These are phyloP conservation scores for Aspergillus novoparasiticus DNA, from an alignment of 2,329 filamentous ascomycete species.

Conservation along the genomic window DNA sequence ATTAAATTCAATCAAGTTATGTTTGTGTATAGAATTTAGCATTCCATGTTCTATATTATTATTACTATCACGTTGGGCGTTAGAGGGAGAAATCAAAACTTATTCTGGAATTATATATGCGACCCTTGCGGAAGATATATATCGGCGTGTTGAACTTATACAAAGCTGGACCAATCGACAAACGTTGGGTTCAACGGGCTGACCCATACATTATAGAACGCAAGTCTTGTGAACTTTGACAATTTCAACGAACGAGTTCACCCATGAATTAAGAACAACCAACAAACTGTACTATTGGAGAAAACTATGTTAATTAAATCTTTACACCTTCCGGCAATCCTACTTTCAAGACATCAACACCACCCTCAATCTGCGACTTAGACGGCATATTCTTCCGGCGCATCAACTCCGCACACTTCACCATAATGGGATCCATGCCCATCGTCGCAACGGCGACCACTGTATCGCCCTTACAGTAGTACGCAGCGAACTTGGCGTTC, in stretches of 20 bases:
- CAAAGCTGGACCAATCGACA: background rate
- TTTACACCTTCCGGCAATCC: constrained; percentile 27
- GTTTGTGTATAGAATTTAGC: constrained; percentile 11
- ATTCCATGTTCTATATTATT: constrained; percentile 21
- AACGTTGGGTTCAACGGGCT: background rate
- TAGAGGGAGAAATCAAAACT: constrained; percentile 23
- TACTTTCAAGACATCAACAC: constrained; percentile 45
- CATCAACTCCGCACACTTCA: constrained; percentile 83
- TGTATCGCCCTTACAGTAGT: constrained; percentile 82
- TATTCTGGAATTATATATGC: background rate
- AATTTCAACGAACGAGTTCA: background rate
- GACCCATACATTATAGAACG: too few species aligned
- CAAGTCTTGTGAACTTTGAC: background rate
- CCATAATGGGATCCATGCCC: constrained; percentile 85
- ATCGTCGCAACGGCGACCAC: constrained; percentile 90
- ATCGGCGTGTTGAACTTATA: background rate
- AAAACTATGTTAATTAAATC: constrained; percentile 14
- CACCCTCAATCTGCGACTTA: constrained; percentile 73
- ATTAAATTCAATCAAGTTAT: constrained; percentile 10
- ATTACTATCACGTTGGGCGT: constrained; percentile 22
- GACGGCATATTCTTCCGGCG: constrained; percentile 75
- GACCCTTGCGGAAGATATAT: background rate
- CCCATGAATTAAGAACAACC: background rate
- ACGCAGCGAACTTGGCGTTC: constrained; percentile 82
- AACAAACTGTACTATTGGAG: background rate